These are phyloP conservation scores for Pestalotiopsis sp. DNA, from an alignment of 2,329 filamentous ascomycete species.

Conservation along the genomic window DNA sequence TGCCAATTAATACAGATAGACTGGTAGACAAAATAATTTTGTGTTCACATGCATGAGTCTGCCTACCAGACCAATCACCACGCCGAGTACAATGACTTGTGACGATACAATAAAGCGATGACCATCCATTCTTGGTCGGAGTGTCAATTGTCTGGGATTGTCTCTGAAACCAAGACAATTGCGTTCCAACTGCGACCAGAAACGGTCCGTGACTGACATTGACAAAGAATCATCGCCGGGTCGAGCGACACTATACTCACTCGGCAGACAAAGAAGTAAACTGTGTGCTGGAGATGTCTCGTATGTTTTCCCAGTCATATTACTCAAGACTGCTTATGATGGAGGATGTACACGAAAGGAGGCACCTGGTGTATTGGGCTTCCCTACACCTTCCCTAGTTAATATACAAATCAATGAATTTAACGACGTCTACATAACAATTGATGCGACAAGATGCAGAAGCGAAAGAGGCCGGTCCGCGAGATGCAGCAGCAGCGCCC, in stretches of 20 bases:
- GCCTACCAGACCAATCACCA: not conserved
- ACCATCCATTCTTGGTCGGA: not conserved
- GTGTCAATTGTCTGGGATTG: not conserved
- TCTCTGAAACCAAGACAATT: not conserved
- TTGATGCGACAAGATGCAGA: not conserved
- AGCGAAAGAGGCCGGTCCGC: not conserved
- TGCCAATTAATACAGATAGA: slow-evolving; percentile 1
- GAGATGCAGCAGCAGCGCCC: not conserved
- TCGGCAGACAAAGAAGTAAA: not conserved
- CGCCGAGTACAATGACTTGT: not conserved
- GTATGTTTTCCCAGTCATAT: not conserved
- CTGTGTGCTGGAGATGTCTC: not conserved
- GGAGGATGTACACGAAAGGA: no score
- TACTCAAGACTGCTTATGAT: no score
- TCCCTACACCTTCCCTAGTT: no score
- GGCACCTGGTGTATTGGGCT: no score
- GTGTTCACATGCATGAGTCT: not conserved
- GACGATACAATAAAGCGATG: not conserved
- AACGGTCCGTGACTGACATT: not conserved
- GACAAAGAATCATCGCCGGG: slow-evolving; percentile 1
- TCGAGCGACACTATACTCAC: not conserved
- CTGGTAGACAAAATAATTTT: slow-evolving; percentile 5
- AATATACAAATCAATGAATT: not conserved
- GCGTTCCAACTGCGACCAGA: not conserved
- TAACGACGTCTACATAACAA: not conserved